These are phyloP conservation scores for Colletotrichum falcatum DNA, from an alignment of 2,329 filamentous ascomycete species.

Conservation along the genomic window DNA sequence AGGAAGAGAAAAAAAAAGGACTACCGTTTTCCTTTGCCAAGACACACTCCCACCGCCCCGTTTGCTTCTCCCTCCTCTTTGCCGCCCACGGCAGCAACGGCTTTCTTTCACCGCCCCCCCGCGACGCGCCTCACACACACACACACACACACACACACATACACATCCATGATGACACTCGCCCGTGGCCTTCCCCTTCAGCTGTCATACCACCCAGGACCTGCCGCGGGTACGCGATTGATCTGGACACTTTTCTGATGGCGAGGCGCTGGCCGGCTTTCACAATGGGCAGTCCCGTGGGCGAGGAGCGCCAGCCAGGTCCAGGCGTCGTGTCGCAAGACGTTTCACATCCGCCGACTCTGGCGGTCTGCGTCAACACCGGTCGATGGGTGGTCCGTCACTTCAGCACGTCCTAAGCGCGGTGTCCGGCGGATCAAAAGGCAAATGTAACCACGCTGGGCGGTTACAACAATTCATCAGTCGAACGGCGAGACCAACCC, in stretches of 20 bases:
- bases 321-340: neutral
- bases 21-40: neutral
- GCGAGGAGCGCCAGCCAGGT: too few species aligned
- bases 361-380: neutral
- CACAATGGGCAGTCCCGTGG: too few species aligned
- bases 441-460: too few species aligned
- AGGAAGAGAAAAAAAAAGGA: too few species aligned
- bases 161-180: neutral
- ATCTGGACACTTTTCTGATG: too few species aligned
- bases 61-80: neutral
- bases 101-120: neutral
- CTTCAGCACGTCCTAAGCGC: too few species aligned
- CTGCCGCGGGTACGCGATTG: too few species aligned
- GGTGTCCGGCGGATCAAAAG: too few species aligned
- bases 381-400: neutral
- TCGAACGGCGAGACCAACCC: constrained; percentile 44
- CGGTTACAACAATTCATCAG: neutral
- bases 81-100: neutral
- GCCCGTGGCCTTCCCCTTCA: neutral
- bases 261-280: too few species aligned
- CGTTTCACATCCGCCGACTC: neutral
- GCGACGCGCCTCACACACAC: neutral
- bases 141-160: too few species aligned
- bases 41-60: neutral
- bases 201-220: too few species aligned